phyloP scores from a whole-genome alignment of 2,329 filamentous ascomycete genomes.

The Xenosphaeropsis pyriputrescens region DNA sequence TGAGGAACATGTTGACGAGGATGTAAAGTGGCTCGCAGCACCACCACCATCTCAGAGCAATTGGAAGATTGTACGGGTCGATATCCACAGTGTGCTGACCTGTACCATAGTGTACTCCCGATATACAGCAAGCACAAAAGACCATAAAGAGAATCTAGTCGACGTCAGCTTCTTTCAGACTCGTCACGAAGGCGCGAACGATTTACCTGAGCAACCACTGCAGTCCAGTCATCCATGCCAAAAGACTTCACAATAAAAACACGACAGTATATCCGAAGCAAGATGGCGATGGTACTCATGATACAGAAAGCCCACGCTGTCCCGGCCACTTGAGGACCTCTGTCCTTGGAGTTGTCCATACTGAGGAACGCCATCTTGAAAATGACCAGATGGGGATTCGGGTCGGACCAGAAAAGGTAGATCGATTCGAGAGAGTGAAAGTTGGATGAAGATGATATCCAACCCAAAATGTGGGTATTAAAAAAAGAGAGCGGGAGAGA shows the following conservation, averaged over 20 bases:
- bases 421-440: too few species aligned
- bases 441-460: too few species aligned
- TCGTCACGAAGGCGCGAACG: not conserved
- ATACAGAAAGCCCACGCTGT: slow-evolving; percentile 17
- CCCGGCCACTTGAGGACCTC: slow-evolving; percentile 2
- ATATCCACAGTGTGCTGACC: slow-evolving; percentile 8
- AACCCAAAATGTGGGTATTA: too few species aligned
- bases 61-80: slow-evolving; percentile 5
- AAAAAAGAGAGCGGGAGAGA: too few species aligned
- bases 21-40: slow-evolving; percentile 39
- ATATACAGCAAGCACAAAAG: slow-evolving; percentile 6
- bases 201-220: slow-evolving; percentile 19
- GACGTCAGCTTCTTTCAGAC: not conserved
- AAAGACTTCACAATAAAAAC: slow-evolving; percentile 13
- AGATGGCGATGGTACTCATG: slow-evolving; percentile 15
- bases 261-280: slow-evolving; percentile 14
- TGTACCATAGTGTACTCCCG: slow-evolving; percentile 7
- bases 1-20: slow-evolving; percentile 23
- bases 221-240: slow-evolving; percentile 14
- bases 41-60: slow-evolving; percentile 25
- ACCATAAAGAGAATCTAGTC: too few species aligned
- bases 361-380: too few species aligned
- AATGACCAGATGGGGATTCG: too few species aligned
- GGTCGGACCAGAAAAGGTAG: too few species aligned
- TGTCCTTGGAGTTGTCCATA: slow-evolving; percentile 1